Evolutionary conservation across 306 rosid genomes (phyloP).

Genomic region (Vigna angularis): DNA sequence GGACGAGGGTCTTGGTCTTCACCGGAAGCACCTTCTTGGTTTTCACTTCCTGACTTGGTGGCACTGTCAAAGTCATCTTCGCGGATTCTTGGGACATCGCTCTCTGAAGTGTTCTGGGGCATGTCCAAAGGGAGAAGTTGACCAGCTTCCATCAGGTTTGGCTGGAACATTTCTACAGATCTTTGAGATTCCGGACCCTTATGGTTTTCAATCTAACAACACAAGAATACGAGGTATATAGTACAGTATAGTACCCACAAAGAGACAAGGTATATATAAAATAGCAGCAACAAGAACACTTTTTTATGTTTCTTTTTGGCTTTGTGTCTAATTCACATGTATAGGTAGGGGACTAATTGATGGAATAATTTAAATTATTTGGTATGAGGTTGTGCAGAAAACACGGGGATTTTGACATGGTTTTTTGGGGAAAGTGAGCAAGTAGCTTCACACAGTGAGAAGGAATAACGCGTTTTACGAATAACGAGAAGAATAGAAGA

Average conservation of each 20-base stretch:
- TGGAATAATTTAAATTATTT: conserved; percentile 1
- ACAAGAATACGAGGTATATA: conserved; percentile 41
- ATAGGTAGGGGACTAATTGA: neutral
- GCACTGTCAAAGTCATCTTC: conserved; percentile 91
- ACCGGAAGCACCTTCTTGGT: conserved; percentile 82
- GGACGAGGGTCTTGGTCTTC: conserved; percentile 89
- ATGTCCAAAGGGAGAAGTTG: conserved; percentile 69
- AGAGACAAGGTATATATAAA: neutral
- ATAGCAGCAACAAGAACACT: neutral
- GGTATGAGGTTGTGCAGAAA: neutral
- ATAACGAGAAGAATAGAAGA: conserved; percentile 58
- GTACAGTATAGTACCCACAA: conserved; percentile 26
- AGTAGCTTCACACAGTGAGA: conserved; percentile 35
- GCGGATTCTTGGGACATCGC: conserved; percentile 72
- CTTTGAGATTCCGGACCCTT: conserved; percentile 78
- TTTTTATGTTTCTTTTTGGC: neutral
- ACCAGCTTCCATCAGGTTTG: conserved; percentile 78
- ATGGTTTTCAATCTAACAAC: conserved; percentile 73
- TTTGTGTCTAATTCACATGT: neutral
- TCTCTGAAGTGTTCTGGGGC: conserved; percentile 83
- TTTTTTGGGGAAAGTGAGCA: conserved; percentile 28
- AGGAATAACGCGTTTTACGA: conserved; percentile 54
- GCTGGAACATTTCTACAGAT: conserved; percentile 89
- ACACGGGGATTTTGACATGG: conserved; percentile 42
- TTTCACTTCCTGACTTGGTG: conserved; percentile 92